Evolutionary conservation across 768 basidiomycete genomes (phyloP).

Genomic region (Lactarius evosmus): DNA sequence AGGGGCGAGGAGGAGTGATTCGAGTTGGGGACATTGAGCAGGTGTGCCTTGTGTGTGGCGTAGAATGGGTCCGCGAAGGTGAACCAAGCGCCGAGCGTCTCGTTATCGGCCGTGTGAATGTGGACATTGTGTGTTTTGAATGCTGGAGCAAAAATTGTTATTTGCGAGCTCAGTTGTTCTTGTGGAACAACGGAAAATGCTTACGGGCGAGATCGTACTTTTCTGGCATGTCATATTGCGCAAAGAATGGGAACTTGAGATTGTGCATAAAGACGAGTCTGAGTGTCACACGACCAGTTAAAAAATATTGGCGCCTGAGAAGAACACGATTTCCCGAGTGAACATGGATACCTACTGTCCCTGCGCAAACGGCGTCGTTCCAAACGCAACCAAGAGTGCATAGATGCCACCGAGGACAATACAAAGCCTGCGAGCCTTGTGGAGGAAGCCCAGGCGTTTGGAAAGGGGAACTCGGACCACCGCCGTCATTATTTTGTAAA

Average conservation of each 20-base stretch:
- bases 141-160: constrained; percentile 11
- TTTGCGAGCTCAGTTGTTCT: neutral
- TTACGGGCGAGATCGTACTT: constrained; percentile 78
- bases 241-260: constrained; percentile 58
- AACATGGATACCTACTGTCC: constrained; percentile 50
- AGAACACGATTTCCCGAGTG: constrained; percentile 1
- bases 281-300: constrained; percentile 31
- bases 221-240: constrained; percentile 67
- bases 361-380: constrained; percentile 64
- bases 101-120: constrained; percentile 72
- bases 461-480: neutral
- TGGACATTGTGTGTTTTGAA: constrained; percentile 68
- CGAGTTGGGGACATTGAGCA: constrained; percentile 39
- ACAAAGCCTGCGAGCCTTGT: constrained; percentile 34
- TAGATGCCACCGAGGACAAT: constrained; percentile 51
- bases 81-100: constrained; percentile 87
- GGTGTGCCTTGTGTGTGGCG: constrained; percentile 31
- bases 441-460: constrained; percentile 25
- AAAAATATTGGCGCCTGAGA: neutral
- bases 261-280: constrained; percentile 66
- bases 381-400: constrained; percentile 44
- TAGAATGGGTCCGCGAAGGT: constrained; percentile 66
- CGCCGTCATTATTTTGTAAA: constrained; percentile 8
- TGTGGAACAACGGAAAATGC: constrained; percentile 28
- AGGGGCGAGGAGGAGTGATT: constrained; percentile 28